Evolutionary conservation across 176 grass and related monocot genomes (phyloP), one percentile per base, ranked within the genome.

Genomic region (Dactylis glomerata): DNA sequence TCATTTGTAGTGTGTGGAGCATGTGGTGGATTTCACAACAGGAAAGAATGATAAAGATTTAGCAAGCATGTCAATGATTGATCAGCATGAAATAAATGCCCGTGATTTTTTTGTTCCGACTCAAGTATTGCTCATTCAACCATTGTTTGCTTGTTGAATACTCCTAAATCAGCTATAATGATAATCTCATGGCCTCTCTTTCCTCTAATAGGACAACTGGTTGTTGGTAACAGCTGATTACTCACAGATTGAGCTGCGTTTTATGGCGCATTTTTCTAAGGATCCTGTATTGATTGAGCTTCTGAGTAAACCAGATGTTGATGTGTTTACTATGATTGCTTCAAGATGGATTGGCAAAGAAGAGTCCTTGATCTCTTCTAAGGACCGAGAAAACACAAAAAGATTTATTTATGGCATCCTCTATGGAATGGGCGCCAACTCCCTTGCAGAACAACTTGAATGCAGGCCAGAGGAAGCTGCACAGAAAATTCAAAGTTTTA

Each of bases 261-360:
- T 98, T 77, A 98, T 95, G 96, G 91, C 96, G 64, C 96, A 98
- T 85, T 98, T 95, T 83, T 98, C 96, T 15, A 93, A 93, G 87
- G 96, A 98, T 81, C 72, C 58, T 58, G 47, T 84, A 58, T 76
- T 98, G 82, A 90, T 95, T 70, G 91, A 95, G 58, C 91, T 98
- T 88, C 75, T 98, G 80, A 90, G 89, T 76, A 98, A 92, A 80
- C 93, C 91, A 51, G 89, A 98, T 74, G 96, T 89, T 75, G 93
- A 95, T 47, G 89, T 93, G 87, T 98, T 98, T 75, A 93, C 83
- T 47, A 88, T 95, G 89, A 98, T 98, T 71, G 84, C 93, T 82
- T 85, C 96, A 78, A 95, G 88, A 89, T 98, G 96, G 96, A 87
- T 64, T 64, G 78, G 80, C 55, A 98, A 95, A 78, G 67, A 78